Conservation (phyloP, 805 yeast species). For the Candida schatavii region DNA sequence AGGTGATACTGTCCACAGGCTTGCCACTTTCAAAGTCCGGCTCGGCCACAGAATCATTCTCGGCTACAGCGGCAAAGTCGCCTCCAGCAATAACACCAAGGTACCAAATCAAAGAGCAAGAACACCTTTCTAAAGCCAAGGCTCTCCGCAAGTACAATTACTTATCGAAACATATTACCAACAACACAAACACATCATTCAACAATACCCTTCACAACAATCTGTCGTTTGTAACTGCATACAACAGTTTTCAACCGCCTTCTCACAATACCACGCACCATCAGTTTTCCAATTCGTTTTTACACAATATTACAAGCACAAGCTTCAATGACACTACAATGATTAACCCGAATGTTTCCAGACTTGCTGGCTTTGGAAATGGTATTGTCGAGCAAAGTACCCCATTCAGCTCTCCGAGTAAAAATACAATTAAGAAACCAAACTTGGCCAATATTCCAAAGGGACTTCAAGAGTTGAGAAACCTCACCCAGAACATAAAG, state of each 20-base stretch:
- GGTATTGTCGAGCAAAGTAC: constrained; percentile 40
- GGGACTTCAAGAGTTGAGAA: constrained; percentile 21
- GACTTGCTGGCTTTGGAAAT: constrained; percentile 32
- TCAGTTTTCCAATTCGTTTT: constrained; percentile 12
- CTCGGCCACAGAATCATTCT: background rate
- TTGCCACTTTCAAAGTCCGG: background rate
- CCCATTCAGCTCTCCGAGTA: constrained; percentile 28
- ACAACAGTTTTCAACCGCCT: background rate
- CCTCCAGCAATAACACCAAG: no score
- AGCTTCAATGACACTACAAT: constrained; percentile 13
- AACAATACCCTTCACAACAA: background rate
- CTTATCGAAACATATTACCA: constrained; percentile 26
- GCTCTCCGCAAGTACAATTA: constrained; percentile 28
- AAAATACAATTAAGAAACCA: constrained; percentile 8
- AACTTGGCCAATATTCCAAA: constrained; percentile 13
- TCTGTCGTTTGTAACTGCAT: constrained; percentile 4
- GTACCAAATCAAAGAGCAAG: constrained; percentile 22
- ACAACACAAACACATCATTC: constrained; percentile 4
- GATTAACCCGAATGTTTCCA: constrained; percentile 21
- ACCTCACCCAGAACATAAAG: constrained; percentile 18
- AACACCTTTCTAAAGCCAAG: constrained; percentile 26
- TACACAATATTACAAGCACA: constrained; percentile 12
- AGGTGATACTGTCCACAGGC: no score
- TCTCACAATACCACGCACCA: background rate
- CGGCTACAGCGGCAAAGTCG: no score